Evolutionary conservation across 2,329 filamentous ascomycete species (phyloP).

Genomic region (Purpureocillium lavendulum): DNA sequence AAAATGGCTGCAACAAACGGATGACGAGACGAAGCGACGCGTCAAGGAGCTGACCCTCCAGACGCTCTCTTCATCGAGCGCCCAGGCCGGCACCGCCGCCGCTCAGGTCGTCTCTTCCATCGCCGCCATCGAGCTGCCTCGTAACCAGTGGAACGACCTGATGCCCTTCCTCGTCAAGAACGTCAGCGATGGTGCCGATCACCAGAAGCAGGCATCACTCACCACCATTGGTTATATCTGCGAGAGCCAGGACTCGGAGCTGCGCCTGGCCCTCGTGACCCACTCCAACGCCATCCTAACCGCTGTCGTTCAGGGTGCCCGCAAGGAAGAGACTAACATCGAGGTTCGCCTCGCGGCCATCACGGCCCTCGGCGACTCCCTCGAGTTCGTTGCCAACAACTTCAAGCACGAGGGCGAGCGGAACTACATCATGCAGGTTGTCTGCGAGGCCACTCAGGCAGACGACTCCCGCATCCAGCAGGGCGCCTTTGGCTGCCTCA

Average conservation of each 20-base stretch:
- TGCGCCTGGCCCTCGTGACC: constrained; percentile 69
- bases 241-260: constrained; percentile 84
- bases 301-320: constrained; percentile 91
- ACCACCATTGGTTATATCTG: constrained; percentile 98
- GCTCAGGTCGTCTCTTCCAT: constrained; percentile 95
- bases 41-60: constrained; percentile 89
- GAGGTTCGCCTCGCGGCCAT: constrained; percentile 92
- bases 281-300: constrained; percentile 98
- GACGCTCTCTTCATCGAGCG: constrained; percentile 72
- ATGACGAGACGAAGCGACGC: constrained; percentile 70
- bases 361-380: constrained; percentile 86
- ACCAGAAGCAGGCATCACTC: constrained; percentile 89
- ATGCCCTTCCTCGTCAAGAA: constrained; percentile 86
- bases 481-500: constrained; percentile 91
- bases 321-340: constrained; percentile 87
- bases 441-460: constrained; percentile 97
- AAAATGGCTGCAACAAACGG: constrained; percentile 84
- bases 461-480: constrained; percentile 87
- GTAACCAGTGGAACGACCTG: constrained; percentile 87
- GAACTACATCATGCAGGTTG: constrained; percentile 99
- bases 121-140: constrained; percentile 87
- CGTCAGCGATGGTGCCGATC: constrained; percentile 76
- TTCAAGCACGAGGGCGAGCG: constrained; percentile 98
- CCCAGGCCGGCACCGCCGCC: constrained; percentile 77
- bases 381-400: constrained; percentile 96